Percentiles rank a stretch among this genome's conserved stretches.
Conservation (phyloP, 345 rosid species). For the Dipteronia sinensis region DNA sequence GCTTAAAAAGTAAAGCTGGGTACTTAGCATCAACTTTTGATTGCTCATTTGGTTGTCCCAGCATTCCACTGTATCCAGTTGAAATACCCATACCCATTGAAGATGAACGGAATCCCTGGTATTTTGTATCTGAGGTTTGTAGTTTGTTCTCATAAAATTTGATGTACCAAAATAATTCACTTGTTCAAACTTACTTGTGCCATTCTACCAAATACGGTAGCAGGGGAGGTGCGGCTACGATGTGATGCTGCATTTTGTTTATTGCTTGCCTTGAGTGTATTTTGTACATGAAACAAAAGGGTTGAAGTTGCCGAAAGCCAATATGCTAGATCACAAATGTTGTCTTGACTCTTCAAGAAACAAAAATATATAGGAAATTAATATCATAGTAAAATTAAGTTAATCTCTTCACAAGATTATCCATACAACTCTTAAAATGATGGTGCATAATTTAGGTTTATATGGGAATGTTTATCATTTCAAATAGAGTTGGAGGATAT, state of each 20-base stretch:
- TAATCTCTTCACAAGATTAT: background rate
- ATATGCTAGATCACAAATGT: constrained; percentile 51
- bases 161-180: constrained; percentile 8
- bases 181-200: constrained; percentile 44
- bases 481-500: background rate
- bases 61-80: constrained; percentile 64
- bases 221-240: constrained; percentile 42
- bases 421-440: background rate
- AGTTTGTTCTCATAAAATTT: constrained; percentile 12
- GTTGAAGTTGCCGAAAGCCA: constrained; percentile 72
- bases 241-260: constrained; percentile 40
- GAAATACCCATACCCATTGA: constrained; percentile 49
- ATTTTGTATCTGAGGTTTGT: constrained; percentile 16
- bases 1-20: constrained; percentile 73
- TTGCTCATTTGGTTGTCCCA: constrained; percentile 43
- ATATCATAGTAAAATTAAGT: constrained; percentile 2
- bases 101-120: constrained; percentile 50
- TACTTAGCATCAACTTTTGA: constrained; percentile 68
- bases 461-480: background rate
- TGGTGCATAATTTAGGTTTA: background rate
- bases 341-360: constrained; percentile 44
- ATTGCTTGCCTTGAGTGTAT: constrained; percentile 57
- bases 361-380: constrained; percentile 9
- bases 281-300: constrained; percentile 62
- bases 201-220: constrained; percentile 49